phyloP scores from a whole-genome alignment of 2,329 filamentous ascomycete genomes.

The Cryphonectria radicalis region DNA sequence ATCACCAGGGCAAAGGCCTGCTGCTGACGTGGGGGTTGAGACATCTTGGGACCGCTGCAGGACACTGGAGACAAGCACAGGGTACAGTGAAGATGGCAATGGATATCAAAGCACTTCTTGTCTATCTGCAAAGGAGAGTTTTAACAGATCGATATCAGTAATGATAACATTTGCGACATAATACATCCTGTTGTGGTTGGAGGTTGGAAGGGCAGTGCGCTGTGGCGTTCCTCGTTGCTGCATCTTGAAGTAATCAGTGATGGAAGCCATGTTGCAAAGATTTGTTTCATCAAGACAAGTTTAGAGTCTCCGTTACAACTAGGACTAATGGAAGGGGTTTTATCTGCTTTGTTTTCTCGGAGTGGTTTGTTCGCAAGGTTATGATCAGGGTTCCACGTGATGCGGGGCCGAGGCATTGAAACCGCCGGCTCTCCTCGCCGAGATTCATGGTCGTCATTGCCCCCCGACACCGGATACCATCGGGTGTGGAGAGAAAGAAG shows the following conservation, averaged over 20 bases:
- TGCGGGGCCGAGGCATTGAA: conserved; percentile 10
- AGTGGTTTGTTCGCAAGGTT: neutral
- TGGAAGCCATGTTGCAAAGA: neutral
- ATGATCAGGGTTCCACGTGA: conserved; percentile 5
- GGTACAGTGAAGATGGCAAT: neutral
- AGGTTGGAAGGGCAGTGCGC: neutral
- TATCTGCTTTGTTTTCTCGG: neutral
- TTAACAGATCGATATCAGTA: neutral
- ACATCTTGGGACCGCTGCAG: neutral
- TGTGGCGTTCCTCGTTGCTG: neutral
- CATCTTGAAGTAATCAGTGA: neutral
- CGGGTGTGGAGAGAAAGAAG: neutral
- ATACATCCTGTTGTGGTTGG: neutral
- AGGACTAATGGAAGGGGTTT: neutral
- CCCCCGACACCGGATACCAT: conserved; percentile 16
- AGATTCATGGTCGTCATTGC: conserved; percentile 19
- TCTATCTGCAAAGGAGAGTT: neutral
- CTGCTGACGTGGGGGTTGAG: neutral
- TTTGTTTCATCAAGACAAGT: neutral
- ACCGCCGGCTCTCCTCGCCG: neutral
- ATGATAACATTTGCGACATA: neutral
- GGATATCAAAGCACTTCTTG: neutral
- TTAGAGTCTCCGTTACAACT: neutral
- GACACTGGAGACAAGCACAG: neutral
- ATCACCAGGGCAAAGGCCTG: neutral